phyloP scores from a whole-genome alignment of 441 rosid genomes.

The Raphanus hybrid region DNA sequence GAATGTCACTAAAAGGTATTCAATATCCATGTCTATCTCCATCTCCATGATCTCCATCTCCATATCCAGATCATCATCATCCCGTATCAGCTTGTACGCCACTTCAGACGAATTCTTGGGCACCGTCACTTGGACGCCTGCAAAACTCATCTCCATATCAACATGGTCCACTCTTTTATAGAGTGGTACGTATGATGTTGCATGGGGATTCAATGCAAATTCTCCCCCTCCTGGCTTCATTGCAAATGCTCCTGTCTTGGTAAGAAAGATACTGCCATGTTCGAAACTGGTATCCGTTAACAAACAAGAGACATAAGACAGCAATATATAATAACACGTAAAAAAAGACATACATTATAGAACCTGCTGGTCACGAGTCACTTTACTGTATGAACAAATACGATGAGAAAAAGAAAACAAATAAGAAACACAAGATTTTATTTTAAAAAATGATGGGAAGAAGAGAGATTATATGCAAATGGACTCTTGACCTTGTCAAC shows the following conservation, averaged over 20 bases:
- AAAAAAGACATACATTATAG: background rate
- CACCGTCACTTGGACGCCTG: slow-evolving; percentile 37
- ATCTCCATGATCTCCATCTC: slow-evolving; percentile 20
- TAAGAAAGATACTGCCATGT: slow-evolving; percentile 1
- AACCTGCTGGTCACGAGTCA: slow-evolving; percentile 8
- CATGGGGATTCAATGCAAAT: slow-evolving; percentile 85
- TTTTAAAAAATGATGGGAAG: background rate
- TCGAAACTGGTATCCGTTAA: background rate
- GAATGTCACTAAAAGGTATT: slow-evolving; percentile 65
- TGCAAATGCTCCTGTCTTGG: slow-evolving; percentile 29
- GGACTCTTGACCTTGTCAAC: slow-evolving; percentile 34
- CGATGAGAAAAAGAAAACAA: background rate
- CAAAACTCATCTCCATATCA: slow-evolving; percentile 38
- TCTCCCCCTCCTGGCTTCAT: slow-evolving; percentile 68
- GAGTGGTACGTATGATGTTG: slow-evolving; percentile 78
- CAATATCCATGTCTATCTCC: slow-evolving; percentile 72
- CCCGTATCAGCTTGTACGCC: slow-evolving; percentile 49
- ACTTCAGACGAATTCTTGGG: slow-evolving; percentile 40
- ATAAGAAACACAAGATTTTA: background rate
- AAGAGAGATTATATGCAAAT: slow-evolving; percentile 18
- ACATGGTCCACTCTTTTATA: slow-evolving; percentile 57
- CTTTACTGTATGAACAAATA: slow-evolving; percentile 6
- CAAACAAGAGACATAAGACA: background rate
- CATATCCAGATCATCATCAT: slow-evolving; percentile 55
- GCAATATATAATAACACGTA: background rate